These are phyloP conservation scores for Ambrosia artemisiifolia DNA, from an alignment of 129 eudicot genomes.

Conservation along the genomic window DNA sequence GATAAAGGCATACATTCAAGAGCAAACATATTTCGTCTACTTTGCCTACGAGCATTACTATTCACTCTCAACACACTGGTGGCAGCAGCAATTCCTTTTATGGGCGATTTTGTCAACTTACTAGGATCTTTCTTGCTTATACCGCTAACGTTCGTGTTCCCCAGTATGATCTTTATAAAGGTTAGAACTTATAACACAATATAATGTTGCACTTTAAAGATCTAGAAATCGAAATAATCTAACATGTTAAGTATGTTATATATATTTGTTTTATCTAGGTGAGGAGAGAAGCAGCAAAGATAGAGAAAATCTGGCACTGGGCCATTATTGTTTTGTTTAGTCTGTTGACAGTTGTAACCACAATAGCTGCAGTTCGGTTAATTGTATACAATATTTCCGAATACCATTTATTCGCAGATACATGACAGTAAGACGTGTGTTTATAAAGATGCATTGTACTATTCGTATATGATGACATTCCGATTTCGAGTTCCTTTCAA, in stretches of 20 bases:
- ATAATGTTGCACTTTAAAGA: background rate
- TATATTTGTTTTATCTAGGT: slow-evolving; percentile 26
- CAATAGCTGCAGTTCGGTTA: slow-evolving; percentile 45
- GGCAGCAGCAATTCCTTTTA: slow-evolving; percentile 54
- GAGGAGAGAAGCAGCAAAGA: slow-evolving; percentile 36
- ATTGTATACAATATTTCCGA: slow-evolving; percentile 36
- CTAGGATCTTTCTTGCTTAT: slow-evolving; percentile 35
- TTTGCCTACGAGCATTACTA: slow-evolving; percentile 41
- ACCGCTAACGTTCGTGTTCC: slow-evolving; percentile 36
- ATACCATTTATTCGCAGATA: slow-evolving; percentile 52
- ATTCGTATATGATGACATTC: background rate
- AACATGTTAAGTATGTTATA: background rate
- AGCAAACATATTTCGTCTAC: slow-evolving; percentile 43
- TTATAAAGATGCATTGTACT: background rate
- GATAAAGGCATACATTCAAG: slow-evolving; percentile 43
- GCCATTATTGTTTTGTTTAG: slow-evolving; percentile 35
- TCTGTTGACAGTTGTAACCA: slow-evolving; percentile 39
- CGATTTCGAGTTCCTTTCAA: background rate
- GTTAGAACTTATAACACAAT: background rate
- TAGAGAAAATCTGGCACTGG: slow-evolving; percentile 53
- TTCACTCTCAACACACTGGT: slow-evolving; percentile 34
- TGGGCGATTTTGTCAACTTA: slow-evolving; percentile 42
- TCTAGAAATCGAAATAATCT: background rate
- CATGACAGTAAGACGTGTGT: slow-evolving; percentile 17
- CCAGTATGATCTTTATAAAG: slow-evolving; percentile 40